Conservation (phyloP, 1,139 yeast species). For the Geotrichum phurueaensis region DNA sequence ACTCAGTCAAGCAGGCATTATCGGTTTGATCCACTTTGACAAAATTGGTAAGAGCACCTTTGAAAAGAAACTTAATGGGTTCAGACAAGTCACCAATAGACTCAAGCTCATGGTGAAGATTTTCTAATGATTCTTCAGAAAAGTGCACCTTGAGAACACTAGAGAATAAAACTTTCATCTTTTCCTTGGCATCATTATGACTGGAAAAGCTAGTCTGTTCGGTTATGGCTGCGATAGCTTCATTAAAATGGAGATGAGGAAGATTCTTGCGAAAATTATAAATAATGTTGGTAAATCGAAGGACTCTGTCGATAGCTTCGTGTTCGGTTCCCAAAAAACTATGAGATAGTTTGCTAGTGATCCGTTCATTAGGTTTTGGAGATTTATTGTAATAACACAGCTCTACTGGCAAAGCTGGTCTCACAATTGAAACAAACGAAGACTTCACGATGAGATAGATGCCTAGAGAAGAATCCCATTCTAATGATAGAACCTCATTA, state of each 20-base stretch:
- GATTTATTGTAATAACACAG: constrained; percentile 24
- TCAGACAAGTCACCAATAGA: constrained; percentile 4
- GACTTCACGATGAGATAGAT: constrained; percentile 23
- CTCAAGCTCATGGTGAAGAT: neutral
- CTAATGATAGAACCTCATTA: constrained; percentile 49
- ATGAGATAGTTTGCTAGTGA: neutral
- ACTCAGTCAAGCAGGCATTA: constrained; percentile 15
- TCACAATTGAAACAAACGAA: constrained; percentile 23
- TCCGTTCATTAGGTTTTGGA: constrained; percentile 18
- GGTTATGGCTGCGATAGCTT: constrained; percentile 5
- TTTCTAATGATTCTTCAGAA: neutral
- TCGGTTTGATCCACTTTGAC: constrained; percentile 18
- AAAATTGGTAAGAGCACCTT: constrained; percentile 17
- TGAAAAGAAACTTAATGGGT: constrained; percentile 6
- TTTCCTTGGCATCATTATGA: constrained; percentile 9
- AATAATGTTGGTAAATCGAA: constrained; percentile 9
- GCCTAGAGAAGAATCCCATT: constrained; percentile 23
- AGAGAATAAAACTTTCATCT: constrained; percentile 2
- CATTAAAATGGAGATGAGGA: constrained; percentile 12
- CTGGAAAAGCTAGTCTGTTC: constrained; percentile 9
- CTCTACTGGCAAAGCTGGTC: constrained; percentile 25
- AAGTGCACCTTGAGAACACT: neutral
- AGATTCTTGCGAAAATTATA: constrained; percentile 12
- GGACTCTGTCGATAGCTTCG: neutral
- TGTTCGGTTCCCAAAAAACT: neutral